Evolutionary conservation across 192 early-diverging fungal species (phyloP), one percentile per base, ranked within the genome.

Genomic region (Coemansia interrupta): DNA sequence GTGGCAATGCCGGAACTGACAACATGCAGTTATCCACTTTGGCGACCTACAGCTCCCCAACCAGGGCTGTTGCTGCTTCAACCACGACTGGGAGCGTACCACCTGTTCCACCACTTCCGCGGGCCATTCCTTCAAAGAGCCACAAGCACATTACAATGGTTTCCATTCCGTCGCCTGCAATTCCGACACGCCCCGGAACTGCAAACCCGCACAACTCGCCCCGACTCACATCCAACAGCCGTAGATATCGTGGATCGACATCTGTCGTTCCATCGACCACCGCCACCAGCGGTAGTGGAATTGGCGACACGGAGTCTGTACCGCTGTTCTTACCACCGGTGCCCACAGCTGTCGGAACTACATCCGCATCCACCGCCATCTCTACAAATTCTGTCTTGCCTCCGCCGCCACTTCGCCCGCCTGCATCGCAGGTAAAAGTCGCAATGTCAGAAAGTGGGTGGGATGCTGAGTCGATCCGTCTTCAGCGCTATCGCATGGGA

Each of bases 71-170:
- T 28, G 29, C 50, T n/a, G 14, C n/a, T 3, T 29, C 29, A 14
- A 52, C 52, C 52, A 40, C 14, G 20, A 44, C 23, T 41, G 55
- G 55, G 41, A 45, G 42, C 55, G 29, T 54, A 18, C 52, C 72
- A 44, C 72, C 66, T 11, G 72, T 75, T 26, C 72, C 72, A 12
- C 66, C 66, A 32, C 72, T 75, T 36, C 72, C 72, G 6, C 20
- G 18, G 18, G 51, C 50, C 49, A 61, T 64, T 19, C 47, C 29
- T 39, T n/a, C 46, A 17, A 36, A 40, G 39, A 18, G 4, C 49
- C 24, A 44, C 48, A 29, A 52, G 49, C 24, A 45, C 39, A 9
- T 11, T 13, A 40, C 59, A 13, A 30, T 42, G 24, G 49, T 38
- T 15, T 30, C 59, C n/a, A 29, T 30, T 18, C 39, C 17, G 19